phyloP scores from a whole-genome alignment of 495 filamentous ascomycete species.

The Margaritispora aquatica region DNA sequence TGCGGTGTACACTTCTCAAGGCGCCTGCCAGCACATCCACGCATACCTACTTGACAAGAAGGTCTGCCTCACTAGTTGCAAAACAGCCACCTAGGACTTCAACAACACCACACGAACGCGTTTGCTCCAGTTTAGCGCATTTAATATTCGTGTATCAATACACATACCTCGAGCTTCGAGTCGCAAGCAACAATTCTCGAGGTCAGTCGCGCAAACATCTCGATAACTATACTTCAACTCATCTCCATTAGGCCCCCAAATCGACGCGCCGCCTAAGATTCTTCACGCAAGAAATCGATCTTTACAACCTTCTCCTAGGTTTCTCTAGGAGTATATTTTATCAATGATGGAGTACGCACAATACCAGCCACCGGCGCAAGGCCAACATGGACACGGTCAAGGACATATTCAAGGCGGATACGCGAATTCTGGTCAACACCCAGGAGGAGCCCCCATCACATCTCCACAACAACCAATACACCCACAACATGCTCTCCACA shows the following conservation, averaged over 20 bases:
- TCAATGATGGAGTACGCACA: slow-evolving; percentile 65
- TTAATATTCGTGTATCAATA: not conserved
- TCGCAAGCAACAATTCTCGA: not conserved
- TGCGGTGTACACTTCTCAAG: slow-evolving; percentile 40
- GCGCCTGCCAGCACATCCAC: slow-evolving; percentile 53
- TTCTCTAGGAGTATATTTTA: slow-evolving; percentile 20
- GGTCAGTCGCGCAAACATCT: not conserved
- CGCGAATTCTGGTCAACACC: slow-evolving; percentile 36
- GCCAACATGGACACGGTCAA: slow-evolving; percentile 48
- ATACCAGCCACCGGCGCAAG: slow-evolving; percentile 52
- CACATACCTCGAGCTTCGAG: not conserved
- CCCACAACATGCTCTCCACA: slow-evolving; percentile 48
- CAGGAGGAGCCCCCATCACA: slow-evolving; percentile 41
- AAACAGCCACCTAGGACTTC: slow-evolving; percentile 24
- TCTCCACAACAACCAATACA: slow-evolving; percentile 51
- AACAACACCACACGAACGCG: slow-evolving; percentile 17
- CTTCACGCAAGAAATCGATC: not conserved
- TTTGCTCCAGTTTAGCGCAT: slow-evolving; percentile 10
- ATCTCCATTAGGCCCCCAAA: slow-evolving; percentile 1
- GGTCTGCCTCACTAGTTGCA: slow-evolving; percentile 21
- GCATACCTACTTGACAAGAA: slow-evolving; percentile 47
- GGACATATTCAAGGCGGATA: slow-evolving; percentile 44
- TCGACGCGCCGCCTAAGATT: not conserved
- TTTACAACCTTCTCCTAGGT: slow-evolving; percentile 18
- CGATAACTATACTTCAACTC: not conserved